These are phyloP conservation scores for Coniochaeta ligniaria DNA, from an alignment of 2,329 filamentous ascomycete species.

Conservation along the genomic window DNA sequence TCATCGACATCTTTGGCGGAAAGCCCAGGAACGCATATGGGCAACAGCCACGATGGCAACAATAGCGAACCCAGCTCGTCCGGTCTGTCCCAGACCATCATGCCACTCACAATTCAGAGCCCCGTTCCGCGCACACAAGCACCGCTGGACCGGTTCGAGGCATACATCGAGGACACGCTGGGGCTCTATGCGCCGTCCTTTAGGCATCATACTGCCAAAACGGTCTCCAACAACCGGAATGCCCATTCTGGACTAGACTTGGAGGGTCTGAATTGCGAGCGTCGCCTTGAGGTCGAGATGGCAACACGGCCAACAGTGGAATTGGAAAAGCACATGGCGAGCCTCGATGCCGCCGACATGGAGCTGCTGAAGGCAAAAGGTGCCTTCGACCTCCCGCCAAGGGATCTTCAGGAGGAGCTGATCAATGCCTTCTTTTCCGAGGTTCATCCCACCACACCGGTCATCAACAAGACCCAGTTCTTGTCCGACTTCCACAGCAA, in stretches of 20 bases:
- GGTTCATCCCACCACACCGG: conserved; percentile 10
- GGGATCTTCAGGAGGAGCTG: conserved; percentile 7
- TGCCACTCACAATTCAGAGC: too few species aligned
- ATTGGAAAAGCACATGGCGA: conserved; percentile 4
- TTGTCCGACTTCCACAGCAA: conserved; percentile 7
- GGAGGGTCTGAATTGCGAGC: too few species aligned
- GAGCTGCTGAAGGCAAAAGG: conserved; percentile 8
- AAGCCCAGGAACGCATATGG: too few species aligned
- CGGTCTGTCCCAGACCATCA: too few species aligned
- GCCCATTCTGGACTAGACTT: too few species aligned
- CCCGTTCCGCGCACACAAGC: not conserved
- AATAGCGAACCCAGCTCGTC: too few species aligned
- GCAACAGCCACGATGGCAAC: too few species aligned
- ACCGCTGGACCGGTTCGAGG: conserved; percentile 7
- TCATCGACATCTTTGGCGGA: too few species aligned
- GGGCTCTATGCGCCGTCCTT: conserved; percentile 8
- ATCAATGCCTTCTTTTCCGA: conserved; percentile 8
- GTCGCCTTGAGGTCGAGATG: too few species aligned
- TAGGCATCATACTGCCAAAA: too few species aligned
- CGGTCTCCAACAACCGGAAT: too few species aligned
- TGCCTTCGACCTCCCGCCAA: conserved; percentile 8
- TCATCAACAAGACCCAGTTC: conserved; percentile 5
- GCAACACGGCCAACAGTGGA: conserved; percentile 5
- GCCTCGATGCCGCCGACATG: conserved; percentile 9
- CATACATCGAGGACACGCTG: conserved; percentile 8